phyloP scores from a whole-genome alignment of 139 green algal species.

The Deuterostichococcus epilithicus region DNA sequence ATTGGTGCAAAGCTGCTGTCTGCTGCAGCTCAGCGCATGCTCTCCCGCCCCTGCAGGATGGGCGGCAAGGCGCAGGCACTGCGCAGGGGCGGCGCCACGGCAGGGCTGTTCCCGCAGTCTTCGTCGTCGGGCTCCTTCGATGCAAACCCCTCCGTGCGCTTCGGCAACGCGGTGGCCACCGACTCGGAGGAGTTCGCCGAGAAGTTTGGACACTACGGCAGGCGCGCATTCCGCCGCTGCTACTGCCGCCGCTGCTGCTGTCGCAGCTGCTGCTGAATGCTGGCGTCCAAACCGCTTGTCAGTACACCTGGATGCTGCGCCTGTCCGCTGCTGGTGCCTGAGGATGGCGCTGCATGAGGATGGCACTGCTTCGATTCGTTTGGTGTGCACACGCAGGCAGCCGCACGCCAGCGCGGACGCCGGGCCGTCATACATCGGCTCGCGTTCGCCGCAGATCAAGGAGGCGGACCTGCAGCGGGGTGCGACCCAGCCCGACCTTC shows the following conservation, averaged over 20 bases:
- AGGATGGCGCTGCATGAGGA: no score
- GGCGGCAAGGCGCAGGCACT: neutral
- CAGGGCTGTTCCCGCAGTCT: neutral
- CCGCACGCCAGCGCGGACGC: neutral
- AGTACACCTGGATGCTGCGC: no score
- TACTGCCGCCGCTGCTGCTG: no score
- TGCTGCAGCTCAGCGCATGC: no score
- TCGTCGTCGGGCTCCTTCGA: neutral
- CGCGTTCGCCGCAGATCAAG: neutral
- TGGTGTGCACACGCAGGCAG: neutral
- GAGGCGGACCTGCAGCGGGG: neutral
- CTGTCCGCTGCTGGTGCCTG: no score
- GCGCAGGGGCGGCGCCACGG: neutral
- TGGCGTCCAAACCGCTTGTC: no score
- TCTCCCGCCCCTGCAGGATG: no score
- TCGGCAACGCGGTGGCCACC: conserved; percentile 7
- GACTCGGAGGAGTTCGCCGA: conserved; percentile 16
- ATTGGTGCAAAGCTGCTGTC: neutral
- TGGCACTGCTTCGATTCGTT: no score
- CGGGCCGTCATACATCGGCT: neutral
- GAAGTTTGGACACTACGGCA: conserved; percentile 36
- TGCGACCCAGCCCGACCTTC: no score
- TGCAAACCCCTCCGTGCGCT: conserved; percentile 20
- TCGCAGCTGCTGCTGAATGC: no score
- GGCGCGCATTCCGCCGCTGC: no score